These are phyloP conservation scores for Trichothecium sympodiale DNA, from an alignment of 2,329 filamentous ascomycete species.

Conservation along the genomic window DNA sequence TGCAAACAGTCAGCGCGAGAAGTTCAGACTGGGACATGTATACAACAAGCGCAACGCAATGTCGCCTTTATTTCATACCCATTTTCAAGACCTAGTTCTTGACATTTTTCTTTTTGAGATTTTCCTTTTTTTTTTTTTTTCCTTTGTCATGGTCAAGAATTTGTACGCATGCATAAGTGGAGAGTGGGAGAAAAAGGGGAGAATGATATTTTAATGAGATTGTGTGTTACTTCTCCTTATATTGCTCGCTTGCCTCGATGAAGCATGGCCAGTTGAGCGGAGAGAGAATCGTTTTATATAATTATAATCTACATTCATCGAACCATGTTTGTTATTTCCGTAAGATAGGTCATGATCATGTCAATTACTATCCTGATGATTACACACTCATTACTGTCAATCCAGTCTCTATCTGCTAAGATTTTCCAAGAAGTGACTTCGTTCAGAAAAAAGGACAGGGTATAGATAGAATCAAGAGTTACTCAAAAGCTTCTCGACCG, in stretches of 20 bases:
- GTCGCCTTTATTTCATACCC: slow-evolving; percentile 1
- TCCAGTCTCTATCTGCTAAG: too few relatives aligned
- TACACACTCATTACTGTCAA: too few relatives aligned
- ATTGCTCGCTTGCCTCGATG: too few relatives aligned
- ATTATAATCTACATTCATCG: slow-evolving; percentile 2
- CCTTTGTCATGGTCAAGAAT: slow-evolving; percentile 1
- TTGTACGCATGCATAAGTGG: background rate
- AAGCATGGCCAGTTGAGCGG: too few relatives aligned
- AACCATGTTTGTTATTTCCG: too few relatives aligned
- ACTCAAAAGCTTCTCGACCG: slow-evolving; percentile 53
- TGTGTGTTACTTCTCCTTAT: too few relatives aligned
- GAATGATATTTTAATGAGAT: too few relatives aligned
- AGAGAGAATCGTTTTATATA: background rate
- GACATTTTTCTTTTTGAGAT: background rate
- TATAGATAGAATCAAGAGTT: slow-evolving; percentile 11
- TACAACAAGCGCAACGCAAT: slow-evolving; percentile 1
- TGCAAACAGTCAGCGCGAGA: background rate
- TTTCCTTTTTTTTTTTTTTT: slow-evolving; percentile 2
- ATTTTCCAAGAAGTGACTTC: too few relatives aligned
- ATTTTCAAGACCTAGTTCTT: background rate
- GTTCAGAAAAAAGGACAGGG: too few relatives aligned
- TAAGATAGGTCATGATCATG: too few relatives aligned
- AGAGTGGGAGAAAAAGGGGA: background rate
- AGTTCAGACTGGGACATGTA: background rate
- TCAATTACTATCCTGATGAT: background rate